These are phyloP conservation scores for Neocallimastix lanati DNA, from an alignment of 192 early-diverging fungal species.

Conservation along the genomic window DNA sequence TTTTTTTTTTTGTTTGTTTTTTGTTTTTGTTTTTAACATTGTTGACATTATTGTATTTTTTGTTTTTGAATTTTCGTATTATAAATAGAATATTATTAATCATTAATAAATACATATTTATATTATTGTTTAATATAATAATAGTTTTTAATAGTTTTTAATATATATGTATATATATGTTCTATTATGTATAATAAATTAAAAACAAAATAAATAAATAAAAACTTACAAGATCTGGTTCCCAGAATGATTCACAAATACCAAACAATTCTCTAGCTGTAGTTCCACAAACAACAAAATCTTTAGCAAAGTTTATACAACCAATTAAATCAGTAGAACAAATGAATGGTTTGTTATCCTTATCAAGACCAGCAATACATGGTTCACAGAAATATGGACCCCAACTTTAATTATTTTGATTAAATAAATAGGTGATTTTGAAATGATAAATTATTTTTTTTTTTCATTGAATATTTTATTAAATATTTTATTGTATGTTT, in stretches of 20 bases:
- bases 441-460: too few species aligned
- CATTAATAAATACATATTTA: too few species aligned
- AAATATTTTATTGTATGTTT: not conserved
- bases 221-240: constrained; percentile 69
- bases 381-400: constrained; percentile 91
- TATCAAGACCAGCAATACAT: constrained; percentile 84
- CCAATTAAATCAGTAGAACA: constrained; percentile 91
- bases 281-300: constrained; percentile 91
- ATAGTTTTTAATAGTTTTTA: not conserved
- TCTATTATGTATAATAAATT: too few species aligned
- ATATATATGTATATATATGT: too few species aligned
- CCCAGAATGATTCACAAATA: constrained; percentile 94
- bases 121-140: not conserved
- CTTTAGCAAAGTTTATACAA: constrained; percentile 75
- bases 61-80: too few species aligned
- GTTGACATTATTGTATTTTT: too few species aligned
- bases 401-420: constrained; percentile 75
- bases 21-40: too few species aligned
- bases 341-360: constrained; percentile 77
- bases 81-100: too few species aligned
- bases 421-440: too few species aligned
- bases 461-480: too few species aligned
- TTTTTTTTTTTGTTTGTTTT: not conserved
- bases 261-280: constrained; percentile 74
- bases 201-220: too few species aligned